Base-by-base conservation (phyloP, 106 monocot genomes). In the Apostasia ramifera region DNA sequence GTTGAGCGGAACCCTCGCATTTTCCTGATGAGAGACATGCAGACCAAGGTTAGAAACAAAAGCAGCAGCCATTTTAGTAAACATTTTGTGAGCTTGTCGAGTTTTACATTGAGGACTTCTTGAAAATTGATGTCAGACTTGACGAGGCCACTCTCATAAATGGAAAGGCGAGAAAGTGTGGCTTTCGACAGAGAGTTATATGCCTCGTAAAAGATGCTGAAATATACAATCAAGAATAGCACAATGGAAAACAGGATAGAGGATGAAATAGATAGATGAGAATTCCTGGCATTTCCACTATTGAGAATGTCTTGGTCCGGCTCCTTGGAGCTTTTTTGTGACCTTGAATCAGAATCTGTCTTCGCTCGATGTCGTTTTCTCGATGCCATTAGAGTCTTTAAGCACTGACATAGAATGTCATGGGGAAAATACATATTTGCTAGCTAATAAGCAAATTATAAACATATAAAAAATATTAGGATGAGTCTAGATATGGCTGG, bases 71-170 rank as follows among this genome's bases (percentile, higher is more conserved):
- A 43, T 66, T 26, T 44, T 12, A 40, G 39, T 14, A 43, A 68
- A 47, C 6, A 77, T 13, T 38, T 40, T 46, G 66, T 26, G 48
- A 12, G 39, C 52, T 45, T n/a, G 2, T 14, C 12, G 3, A n/a
- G 4, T 8, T 78, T 80, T 70, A 97, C 97, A 4, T 74, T 56
- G 44, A 97, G 80, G 82, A 97, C 85, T 47, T 97, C 97, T 41
- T 57, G 47, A 66, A 66, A 84, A 7, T 63, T 51, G 54, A 83
- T 70, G 8, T 89, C 57, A 44, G 78, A 52, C 67, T 83, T 92
- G 48, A 92, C 89, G 47, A 87, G 86, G 2, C 79, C 82, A 39
- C 97, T 66, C 57, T 89, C 85, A 68, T 71, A 72, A 8, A 85
- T 82, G 48, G 95, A 84, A 66, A 77, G 70, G 4, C 2, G 5